A percentile compares a stretch with the other conserved stretches of the same genome.
Conservation (phyloP, 1,139 yeast species). For the Yamadazyma friedrichii region DNA sequence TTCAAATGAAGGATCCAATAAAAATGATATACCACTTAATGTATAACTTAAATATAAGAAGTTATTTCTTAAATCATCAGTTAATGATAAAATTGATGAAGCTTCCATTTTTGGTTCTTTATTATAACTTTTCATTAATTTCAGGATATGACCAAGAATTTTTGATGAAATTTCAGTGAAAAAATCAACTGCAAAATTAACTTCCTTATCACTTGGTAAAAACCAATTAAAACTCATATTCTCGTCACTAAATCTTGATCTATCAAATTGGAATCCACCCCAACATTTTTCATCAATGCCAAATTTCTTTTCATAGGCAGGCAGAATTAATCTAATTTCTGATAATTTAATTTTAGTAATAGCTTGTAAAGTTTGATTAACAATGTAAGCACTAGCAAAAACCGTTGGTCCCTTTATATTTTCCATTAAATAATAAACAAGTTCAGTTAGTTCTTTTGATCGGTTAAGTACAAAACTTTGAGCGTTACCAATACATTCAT, state of each 20-base stretch:
- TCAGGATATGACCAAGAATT: conserved; percentile 43
- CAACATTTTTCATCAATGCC: conserved; percentile 56
- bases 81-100: conserved; percentile 20
- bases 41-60: conserved; percentile 59
- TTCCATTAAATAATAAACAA: conserved; percentile 53
- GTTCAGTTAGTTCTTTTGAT: conserved; percentile 45
- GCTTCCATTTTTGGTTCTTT: conserved; percentile 19
- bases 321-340: conserved; percentile 56
- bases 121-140: conserved; percentile 30
- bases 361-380: conserved; percentile 68
- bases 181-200: conserved; percentile 59
- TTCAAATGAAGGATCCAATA: conserved; percentile 68
- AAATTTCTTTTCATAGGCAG: conserved; percentile 25
- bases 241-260: conserved; percentile 35
- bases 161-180: conserved; percentile 52
- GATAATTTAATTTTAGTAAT: conserved; percentile 58
- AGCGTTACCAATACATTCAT: conserved; percentile 73
- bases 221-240: conserved; percentile 72
- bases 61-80: conserved; percentile 55
- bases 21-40: conserved; percentile 70
- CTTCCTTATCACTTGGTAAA: conserved; percentile 56
- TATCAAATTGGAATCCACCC: conserved; percentile 69
- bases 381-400: conserved; percentile 46
- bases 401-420: conserved; percentile 66
- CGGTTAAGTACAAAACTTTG: conserved; percentile 48